Conservation (phyloP, 148 eudicot species). For the Vaccinium myrtillus region DNA sequence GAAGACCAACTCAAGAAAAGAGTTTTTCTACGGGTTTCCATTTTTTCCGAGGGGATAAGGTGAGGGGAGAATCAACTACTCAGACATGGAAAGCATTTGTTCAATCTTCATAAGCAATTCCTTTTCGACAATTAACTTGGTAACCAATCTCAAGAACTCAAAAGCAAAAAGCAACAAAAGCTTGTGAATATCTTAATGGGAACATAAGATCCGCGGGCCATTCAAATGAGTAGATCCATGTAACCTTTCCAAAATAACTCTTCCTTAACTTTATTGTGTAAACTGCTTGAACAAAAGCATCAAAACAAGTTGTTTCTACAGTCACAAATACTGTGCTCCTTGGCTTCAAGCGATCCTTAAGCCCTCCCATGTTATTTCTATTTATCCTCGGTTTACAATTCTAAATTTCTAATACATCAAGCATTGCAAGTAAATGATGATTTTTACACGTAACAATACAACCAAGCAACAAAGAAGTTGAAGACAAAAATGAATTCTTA, state of each 20-base stretch:
- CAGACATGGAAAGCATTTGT: background rate
- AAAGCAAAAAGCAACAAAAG: background rate
- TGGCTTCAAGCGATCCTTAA: slow-evolving; percentile 21
- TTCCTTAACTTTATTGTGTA: slow-evolving; percentile 64
- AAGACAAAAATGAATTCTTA: background rate
- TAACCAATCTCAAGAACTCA: background rate
- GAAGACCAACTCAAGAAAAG: too few relatives aligned
- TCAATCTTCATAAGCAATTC: background rate
- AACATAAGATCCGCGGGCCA: slow-evolving; percentile 81
- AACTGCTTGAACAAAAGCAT: slow-evolving; percentile 75
- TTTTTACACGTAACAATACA: background rate
- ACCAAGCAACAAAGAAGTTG: background rate
- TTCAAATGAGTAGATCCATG: slow-evolving; percentile 73
- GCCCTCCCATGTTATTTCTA: slow-evolving; percentile 37
- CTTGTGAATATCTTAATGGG: slow-evolving; percentile 57
- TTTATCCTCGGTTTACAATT: background rate
- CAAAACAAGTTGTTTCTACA: slow-evolving; percentile 79
- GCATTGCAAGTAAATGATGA: background rate
- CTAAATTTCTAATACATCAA: background rate
- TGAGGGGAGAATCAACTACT: too few relatives aligned
- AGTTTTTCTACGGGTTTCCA: too few relatives aligned
- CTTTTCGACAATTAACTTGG: too few relatives aligned
- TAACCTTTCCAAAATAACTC: slow-evolving; percentile 66
- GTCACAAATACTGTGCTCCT: slow-evolving; percentile 70
- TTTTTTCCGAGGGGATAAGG: too few relatives aligned